phyloP scores from a whole-genome alignment of 257 asterid genomes.

The Marsdenia floribunda region DNA sequence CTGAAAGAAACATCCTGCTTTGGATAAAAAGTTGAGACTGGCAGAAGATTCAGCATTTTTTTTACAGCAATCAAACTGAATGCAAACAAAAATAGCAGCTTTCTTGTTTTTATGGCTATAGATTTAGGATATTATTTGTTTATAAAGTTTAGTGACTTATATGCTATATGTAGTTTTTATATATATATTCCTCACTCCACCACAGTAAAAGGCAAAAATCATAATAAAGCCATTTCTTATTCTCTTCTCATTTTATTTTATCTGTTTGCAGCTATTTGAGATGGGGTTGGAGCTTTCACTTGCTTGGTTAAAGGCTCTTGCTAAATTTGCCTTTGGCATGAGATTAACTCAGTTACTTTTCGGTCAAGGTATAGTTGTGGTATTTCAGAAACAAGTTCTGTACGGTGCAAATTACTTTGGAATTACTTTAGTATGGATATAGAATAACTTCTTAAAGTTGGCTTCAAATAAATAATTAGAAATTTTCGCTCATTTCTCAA shows the following conservation, averaged over 20 bases:
- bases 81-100: not conserved
- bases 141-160: not conserved
- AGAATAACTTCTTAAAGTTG: not conserved
- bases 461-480: not conserved
- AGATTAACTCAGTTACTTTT: slow-evolving; percentile 82
- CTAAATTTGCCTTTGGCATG: slow-evolving; percentile 95
- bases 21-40: not conserved
- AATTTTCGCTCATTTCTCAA: not conserved
- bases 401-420: no score
- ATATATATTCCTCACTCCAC: not conserved
- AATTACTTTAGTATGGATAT: not conserved
- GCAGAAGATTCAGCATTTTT: not conserved
- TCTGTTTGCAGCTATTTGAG: slow-evolving; percentile 83
- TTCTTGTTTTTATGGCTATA: not conserved
- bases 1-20: not conserved
- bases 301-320: slow-evolving; percentile 90
- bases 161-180: not conserved
- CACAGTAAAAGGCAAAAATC: no score
- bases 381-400: not conserved
- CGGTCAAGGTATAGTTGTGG: slow-evolving; percentile 12
- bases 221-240: not conserved
- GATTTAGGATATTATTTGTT: not conserved
- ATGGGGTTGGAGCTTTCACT: slow-evolving; percentile 99
- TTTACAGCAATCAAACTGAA: no score
- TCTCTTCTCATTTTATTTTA: slow-evolving; percentile 24